These are phyloP conservation scores for Piper longum DNA, from an alignment of 164 flowering plant genomes.

Conservation along the genomic window DNA sequence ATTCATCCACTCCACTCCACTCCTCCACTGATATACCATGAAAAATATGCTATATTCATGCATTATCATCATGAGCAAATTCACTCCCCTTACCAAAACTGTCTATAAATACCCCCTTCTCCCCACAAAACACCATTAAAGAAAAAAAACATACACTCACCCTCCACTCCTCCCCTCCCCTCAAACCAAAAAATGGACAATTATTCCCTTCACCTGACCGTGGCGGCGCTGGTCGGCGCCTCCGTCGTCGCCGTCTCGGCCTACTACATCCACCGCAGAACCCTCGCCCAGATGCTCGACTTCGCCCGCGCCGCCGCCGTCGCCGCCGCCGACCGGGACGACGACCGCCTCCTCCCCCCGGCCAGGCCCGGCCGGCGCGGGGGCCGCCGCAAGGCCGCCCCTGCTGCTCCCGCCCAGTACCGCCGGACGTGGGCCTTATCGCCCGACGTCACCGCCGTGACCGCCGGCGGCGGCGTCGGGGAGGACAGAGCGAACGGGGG, in stretches of 20 bases:
- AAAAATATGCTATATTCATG: no score
- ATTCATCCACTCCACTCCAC: no score
- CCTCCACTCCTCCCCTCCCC: no score
- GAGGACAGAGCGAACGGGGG: conserved; percentile 26
- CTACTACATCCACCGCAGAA: conserved; percentile 74
- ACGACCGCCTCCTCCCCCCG: conserved; percentile 13
- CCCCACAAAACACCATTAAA: no score
- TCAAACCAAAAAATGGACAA: neutral
- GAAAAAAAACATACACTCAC: no score
- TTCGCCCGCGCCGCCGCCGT: conserved; percentile 63
- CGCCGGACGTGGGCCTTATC: conserved; percentile 30
- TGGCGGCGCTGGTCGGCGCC: conserved; percentile 89
- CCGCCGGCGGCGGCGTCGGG: conserved; percentile 18
- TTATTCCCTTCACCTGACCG: conserved; percentile 51
- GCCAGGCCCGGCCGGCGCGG: conserved; percentile 11
- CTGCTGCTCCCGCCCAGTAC: conserved; percentile 18
- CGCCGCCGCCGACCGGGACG: conserved; percentile 17
- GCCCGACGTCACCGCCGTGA: conserved; percentile 31
- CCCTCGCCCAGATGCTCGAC: conserved; percentile 68
- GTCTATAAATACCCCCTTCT: no score
- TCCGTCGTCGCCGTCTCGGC: conserved; percentile 85
- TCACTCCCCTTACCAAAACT: no score
- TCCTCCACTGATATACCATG: no score
- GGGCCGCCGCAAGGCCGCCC: no score
- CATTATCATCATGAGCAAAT: no score